These are phyloP conservation scores for Botrytis paeoniae DNA, from an alignment of 2,329 filamentous ascomycete species.

Conservation along the genomic window DNA sequence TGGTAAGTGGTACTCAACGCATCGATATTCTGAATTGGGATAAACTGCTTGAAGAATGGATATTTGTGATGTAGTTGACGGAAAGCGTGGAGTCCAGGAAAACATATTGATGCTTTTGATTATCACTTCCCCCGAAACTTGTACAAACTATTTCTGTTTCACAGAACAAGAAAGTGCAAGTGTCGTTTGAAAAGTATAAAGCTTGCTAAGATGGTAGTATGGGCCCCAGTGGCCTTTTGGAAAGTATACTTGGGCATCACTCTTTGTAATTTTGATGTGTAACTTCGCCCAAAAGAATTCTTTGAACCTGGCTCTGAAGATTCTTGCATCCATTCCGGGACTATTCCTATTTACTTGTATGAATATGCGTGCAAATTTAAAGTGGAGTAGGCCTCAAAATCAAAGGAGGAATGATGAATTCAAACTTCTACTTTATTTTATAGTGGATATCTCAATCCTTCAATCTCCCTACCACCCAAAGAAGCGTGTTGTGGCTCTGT, in stretches of 20 bases:
- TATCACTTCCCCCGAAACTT: not conserved
- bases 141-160: not conserved
- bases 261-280: not conserved
- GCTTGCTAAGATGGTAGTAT: not conserved
- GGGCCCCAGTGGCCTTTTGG: not conserved
- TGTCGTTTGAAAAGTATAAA: not conserved
- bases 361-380: not conserved
- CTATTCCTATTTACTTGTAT: not conserved
- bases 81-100: no score
- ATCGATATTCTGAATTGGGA: not conserved
- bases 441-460: not conserved
- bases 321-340: not conserved
- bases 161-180: not conserved
- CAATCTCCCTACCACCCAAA: not conserved
- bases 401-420: no score
- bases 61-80: not conserved
- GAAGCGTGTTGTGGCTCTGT: not conserved
- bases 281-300: not conserved
- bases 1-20: not conserved
- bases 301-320: not conserved
- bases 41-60: not conserved
- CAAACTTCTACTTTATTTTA: no score
- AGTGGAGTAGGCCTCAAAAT: not conserved
- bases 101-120: not conserved
- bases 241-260: not conserved